Evolutionary conservation across 345 rosid genomes (phyloP).

Genomic region (Ceriops tagal): DNA sequence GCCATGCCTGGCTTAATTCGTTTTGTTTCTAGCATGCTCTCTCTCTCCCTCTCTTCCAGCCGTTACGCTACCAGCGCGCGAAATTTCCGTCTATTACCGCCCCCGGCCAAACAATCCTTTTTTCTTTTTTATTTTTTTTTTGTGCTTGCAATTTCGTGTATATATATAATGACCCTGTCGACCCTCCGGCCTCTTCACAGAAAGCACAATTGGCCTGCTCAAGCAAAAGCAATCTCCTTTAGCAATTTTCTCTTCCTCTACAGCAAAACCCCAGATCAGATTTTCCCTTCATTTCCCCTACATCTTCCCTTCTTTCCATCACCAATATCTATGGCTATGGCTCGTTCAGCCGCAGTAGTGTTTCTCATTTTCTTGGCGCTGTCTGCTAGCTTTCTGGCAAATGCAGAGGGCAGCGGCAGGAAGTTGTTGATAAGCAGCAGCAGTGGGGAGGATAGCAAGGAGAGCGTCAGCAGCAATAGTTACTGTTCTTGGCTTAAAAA

Average conservation of each 20-base stretch:
- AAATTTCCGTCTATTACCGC: background rate
- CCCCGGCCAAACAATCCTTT: too few relatives aligned
- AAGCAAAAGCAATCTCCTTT: background rate
- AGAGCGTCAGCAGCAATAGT: background rate
- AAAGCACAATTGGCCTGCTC: background rate
- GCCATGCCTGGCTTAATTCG: background rate
- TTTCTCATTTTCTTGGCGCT: conserved; percentile 28
- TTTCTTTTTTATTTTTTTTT: background rate
- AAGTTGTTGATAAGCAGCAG: conserved; percentile 26
- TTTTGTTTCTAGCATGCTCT: conserved; percentile 18
- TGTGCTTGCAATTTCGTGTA: background rate
- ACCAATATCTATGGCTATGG: conserved; percentile 31
- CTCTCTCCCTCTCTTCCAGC: conserved; percentile 11
- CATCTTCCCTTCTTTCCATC: background rate
- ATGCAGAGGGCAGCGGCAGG: conserved; percentile 34
- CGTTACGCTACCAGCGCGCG: background rate
- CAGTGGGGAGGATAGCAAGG: background rate
- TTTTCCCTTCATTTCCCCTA: background rate
- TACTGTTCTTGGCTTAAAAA: conserved; percentile 26
- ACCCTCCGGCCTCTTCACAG: background rate
- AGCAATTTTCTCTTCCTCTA: background rate
- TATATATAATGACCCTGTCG: background rate
- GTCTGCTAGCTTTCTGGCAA: conserved; percentile 27
- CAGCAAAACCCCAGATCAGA: conserved; percentile 17
- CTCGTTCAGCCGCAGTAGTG: conserved; percentile 31